Evolutionary conservation across 2,329 filamentous ascomycete genomes (phyloP).

Genomic region (Sclerotinia trifoliorum): DNA sequence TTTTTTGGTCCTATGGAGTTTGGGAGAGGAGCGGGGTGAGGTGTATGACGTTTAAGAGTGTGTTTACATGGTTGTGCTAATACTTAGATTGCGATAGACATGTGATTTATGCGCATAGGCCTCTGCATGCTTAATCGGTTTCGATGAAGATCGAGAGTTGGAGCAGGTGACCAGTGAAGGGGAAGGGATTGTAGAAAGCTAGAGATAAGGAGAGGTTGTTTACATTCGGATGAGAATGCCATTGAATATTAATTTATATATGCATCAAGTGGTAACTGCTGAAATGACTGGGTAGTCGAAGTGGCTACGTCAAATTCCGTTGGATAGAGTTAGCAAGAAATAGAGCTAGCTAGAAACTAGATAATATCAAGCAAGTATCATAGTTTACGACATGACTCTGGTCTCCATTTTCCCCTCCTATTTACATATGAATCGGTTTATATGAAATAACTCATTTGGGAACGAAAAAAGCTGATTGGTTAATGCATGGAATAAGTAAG

Average conservation of each 20-base stretch:
- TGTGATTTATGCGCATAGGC: neutral
- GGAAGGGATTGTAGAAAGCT: neutral
- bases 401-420: too few species aligned
- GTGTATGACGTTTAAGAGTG: too few species aligned
- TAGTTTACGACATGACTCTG: too few species aligned
- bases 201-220: neutral
- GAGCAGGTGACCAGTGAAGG: neutral
- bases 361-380: too few species aligned
- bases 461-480: too few species aligned
- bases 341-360: too few species aligned
- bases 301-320: too few species aligned
- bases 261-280: neutral
- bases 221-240: neutral
- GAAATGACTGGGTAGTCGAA: neutral
- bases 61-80: neutral
- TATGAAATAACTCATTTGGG: too few species aligned
- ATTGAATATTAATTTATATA: neutral
- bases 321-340: too few species aligned
- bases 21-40: neutral
- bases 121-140: neutral
- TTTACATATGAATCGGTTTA: too few species aligned
- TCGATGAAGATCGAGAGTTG: too few species aligned
- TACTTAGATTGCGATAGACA: neutral
- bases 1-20: neutral
- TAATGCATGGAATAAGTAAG: too few species aligned